Evolutionary conservation across 345 rosid genomes (phyloP), one percentile per base, ranked within the genome.

Genomic region (Eucalyptus tenuipes): DNA sequence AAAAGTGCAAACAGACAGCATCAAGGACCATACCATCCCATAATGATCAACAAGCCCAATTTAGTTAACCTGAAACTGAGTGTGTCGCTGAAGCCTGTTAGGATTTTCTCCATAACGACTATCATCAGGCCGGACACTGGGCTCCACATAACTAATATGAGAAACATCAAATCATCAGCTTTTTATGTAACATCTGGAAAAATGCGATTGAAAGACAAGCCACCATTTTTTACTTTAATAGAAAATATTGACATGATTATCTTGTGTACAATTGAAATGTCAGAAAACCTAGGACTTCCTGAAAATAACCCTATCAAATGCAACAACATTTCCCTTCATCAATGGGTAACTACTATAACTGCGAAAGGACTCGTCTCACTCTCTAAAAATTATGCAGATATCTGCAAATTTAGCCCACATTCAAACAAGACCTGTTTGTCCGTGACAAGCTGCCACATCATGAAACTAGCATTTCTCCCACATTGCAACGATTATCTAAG

Each of bases 101-200:
- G 99, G 99, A 80, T 97, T 97, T 94, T 96, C 98, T 88, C 99
- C 99, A 86, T 96, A 97, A 14, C 99, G 98, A 91, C 98, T 96
- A 91, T 97, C 99, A 79, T 97, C 99, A 3, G 99, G 99, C 16
- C 99, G 98, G 88, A 97, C 91, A 91, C 99, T 97, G 85, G 99
- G 99, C 91, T 97, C 99, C 86, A 93, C 96, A 89, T 97, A 96
- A 89, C 98, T 96, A 91, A 52, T 66, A 79, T 68, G 53, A 33
- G 89, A 91, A 89, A 53, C 47, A 61, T 75, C 87, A 88, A 29
- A 84, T 53, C 68, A 75, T 64, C 88, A 64, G 64, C 17, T 25
- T 68, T 37, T 40, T 31, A 27, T 6, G 2, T 40, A 75, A 20
- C 86, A 48, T 45, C 50, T 49, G 40, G 8, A 33, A 17, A 37